Percentiles rank a stretch among this genome's conserved stretches.
These are phyloP conservation scores for Porphyrellus sp. DNA, from an alignment of 1,284 basidiomycete species.

Conservation along the genomic window DNA sequence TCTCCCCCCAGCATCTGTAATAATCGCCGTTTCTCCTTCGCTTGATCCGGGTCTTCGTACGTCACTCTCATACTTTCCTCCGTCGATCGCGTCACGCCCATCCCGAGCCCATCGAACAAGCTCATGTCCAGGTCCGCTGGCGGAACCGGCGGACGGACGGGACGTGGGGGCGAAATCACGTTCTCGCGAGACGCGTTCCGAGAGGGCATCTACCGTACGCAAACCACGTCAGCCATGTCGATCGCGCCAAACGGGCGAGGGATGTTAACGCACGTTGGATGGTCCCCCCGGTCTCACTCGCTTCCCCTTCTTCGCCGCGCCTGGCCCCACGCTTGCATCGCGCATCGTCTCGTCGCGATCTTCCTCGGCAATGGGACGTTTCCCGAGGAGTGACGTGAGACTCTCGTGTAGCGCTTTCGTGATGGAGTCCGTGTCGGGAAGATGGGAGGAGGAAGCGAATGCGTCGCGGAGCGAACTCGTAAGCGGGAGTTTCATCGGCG, in stretches of 20 bases:
- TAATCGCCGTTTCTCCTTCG: slow-evolving; percentile 51
- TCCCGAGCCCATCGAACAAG: slow-evolving; percentile 26
- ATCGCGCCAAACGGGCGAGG: too few relatives aligned
- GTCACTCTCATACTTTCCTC: slow-evolving; percentile 54
- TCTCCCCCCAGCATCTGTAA: slow-evolving; percentile 35
- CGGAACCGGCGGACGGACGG: slow-evolving; percentile 4
- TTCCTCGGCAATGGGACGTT: slow-evolving; percentile 50
- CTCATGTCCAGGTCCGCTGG: slow-evolving; percentile 31
- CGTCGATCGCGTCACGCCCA: slow-evolving; percentile 7
- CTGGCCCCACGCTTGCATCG: slow-evolving; percentile 11
- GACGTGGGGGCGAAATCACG: slow-evolving; percentile 18
- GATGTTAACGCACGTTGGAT: slow-evolving; percentile 40
- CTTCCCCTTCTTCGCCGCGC: slow-evolving; percentile 37
- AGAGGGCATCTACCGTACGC: slow-evolving; percentile 32
- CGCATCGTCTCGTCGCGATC: slow-evolving; percentile 21
- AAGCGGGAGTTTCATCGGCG: slow-evolving; percentile 49
- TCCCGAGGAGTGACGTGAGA: slow-evolving; percentile 63
- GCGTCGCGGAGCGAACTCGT: slow-evolving; percentile 18
- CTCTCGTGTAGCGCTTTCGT: slow-evolving; percentile 54
- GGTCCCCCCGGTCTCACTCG: slow-evolving; percentile 40
- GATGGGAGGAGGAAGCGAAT: slow-evolving; percentile 24
- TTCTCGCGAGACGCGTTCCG: slow-evolving; percentile 37
- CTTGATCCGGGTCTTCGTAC: slow-evolving; percentile 66
- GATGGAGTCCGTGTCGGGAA: slow-evolving; percentile 21
- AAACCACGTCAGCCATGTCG: neutral